Evolutionary conservation across 1,284 basidiomycete species (phyloP), one percentile per base, ranked within the genome.

Genomic region (Microstroma glucosiphilum): DNA sequence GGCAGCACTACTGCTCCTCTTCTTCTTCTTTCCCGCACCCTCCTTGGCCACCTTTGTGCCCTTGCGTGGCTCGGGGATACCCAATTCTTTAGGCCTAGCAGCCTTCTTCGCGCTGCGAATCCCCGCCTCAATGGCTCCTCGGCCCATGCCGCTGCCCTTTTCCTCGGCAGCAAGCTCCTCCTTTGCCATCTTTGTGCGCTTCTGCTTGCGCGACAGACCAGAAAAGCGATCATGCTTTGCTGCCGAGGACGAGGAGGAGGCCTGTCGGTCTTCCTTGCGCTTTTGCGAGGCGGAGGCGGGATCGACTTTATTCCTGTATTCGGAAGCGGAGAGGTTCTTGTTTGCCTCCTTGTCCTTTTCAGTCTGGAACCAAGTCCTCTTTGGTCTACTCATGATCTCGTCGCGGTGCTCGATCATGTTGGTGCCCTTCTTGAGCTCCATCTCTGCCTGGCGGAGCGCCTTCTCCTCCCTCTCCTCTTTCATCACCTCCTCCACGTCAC

Each of bases 381-480:
- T 91, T 8, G 96, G 96, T 57, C 94, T 84, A 40, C 90, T 87
- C 79, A 88, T 91, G 72, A 99, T 98, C 81, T 98, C 96, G n/a
- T 85, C 86, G 79, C 90, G 85, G 74, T 98, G 91, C 78, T 93
- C 88, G 60, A 97, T 87, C 85, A 98, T 87, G 79, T 99, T 99
- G 80, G 96, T 86, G 42, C 93, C 91, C 81, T 97, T 98, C 70
- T 85, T 88, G 21, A 98, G 76, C 80, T 98, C 91, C 92, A 97
- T 96, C 80, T 99, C 96, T 2, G 91, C 93, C 79, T 68, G 64
- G 1, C 70, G 64, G 23, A 79, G 42, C 1, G 89, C 85, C 80
- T 92, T 96, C 81, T 98, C 94, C 81, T 96, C 92, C 80, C 89
- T 90, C 82, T 99, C 96, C 80, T 98, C 96, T 70, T 85, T 83